Base-by-base conservation (phyloP, 352 stramenopile genomes). In the Pythium phragmitis region DNA sequence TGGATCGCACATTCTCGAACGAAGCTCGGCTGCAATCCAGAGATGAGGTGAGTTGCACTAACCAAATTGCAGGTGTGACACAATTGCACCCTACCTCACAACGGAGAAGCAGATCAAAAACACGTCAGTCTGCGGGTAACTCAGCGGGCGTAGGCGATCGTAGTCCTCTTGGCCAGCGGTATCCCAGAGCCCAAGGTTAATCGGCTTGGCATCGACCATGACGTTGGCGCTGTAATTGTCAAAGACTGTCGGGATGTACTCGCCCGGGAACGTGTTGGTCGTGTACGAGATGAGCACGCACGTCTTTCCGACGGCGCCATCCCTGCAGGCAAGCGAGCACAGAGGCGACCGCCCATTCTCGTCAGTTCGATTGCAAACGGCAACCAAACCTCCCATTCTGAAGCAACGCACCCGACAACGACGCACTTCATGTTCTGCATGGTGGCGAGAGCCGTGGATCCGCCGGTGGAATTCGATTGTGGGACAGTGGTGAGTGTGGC, bases 381-480 rank as follows among this genome's bases (percentile, higher is more conserved):
- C 50, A 28, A 7, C 33, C 30, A 42, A 21, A 12, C 5, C 19
- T 37, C 36, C 4, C 4, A 34, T 34, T n/a, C 7, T 19, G 14
- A 28, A 51, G 42, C 55, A 16, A 89, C 79, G 60, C 58, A 92
- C 81, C 85, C 88, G 42, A 94, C 88, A 53, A 96, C 84, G 49
- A 98, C 92, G 70, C 92, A 98, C 76, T 98, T 98, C 81, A 98
- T 98, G 79, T 97, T 98, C 80, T 98, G 92, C 90, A 97, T 98
- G 55, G 66, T 67, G 62, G 16, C 30, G 67, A 2, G n/a, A 46
- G 49, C 34, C 39, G 34, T 39, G 37, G 56, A 26, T 69, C 41
- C 61, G 36, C 63, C 43, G 45, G 4, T 30, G 33, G 37, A 41
- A 60, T 67, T 62, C n/a, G 42, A 17, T 59, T 61, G 64, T 70